These are phyloP conservation scores for Aspergillus hiratsukae DNA, from an alignment of 2,329 filamentous ascomycete genomes.

Conservation along the genomic window DNA sequence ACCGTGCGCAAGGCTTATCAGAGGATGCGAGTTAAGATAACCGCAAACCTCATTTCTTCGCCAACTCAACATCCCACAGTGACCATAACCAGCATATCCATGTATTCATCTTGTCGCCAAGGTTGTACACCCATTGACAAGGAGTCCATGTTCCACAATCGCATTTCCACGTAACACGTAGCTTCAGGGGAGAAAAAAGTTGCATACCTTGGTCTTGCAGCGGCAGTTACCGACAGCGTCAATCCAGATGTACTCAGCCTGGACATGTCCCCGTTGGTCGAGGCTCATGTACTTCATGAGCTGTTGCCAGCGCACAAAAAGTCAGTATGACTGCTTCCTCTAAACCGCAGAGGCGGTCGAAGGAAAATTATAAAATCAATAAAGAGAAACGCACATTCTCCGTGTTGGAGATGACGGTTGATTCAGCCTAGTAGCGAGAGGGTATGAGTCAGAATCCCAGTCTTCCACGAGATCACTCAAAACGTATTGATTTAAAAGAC, in stretches of 20 bases:
- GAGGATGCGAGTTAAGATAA: conserved; percentile 8
- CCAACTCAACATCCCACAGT: too few species aligned
- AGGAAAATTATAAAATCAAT: conserved; percentile 24
- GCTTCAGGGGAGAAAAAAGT: not conserved
- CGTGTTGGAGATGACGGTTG: conserved; percentile 44
- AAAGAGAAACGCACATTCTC: conserved; percentile 41
- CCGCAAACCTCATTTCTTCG: not conserved
- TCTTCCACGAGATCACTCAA: conserved; percentile 6
- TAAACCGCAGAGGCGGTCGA: conserved; percentile 25
- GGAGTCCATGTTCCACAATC: not conserved
- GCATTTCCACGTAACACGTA: conserved; percentile 3
- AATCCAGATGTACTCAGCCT: conserved; percentile 98
- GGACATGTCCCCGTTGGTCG: conserved; percentile 80
- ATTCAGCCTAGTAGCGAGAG: conserved; percentile 37
- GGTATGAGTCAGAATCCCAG: conserved; percentile 18
- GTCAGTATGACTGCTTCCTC: conserved; percentile 40
- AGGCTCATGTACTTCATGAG: conserved; percentile 89
- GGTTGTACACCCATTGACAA: not conserved
- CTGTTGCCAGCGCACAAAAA: conserved; percentile 47
- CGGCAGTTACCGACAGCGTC: conserved; percentile 77
- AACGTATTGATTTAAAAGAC: not conserved
- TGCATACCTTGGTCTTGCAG: conserved; percentile 91
- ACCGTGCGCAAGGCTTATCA: conserved; percentile 28
- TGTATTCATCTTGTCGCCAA: not conserved
- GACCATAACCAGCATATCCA: not conserved